A percentile compares a stretch with the other conserved stretches of the same genome.
Evolutionary conservation across 2,329 filamentous ascomycete genomes (phyloP).

Genomic region (Didymella exigua): DNA sequence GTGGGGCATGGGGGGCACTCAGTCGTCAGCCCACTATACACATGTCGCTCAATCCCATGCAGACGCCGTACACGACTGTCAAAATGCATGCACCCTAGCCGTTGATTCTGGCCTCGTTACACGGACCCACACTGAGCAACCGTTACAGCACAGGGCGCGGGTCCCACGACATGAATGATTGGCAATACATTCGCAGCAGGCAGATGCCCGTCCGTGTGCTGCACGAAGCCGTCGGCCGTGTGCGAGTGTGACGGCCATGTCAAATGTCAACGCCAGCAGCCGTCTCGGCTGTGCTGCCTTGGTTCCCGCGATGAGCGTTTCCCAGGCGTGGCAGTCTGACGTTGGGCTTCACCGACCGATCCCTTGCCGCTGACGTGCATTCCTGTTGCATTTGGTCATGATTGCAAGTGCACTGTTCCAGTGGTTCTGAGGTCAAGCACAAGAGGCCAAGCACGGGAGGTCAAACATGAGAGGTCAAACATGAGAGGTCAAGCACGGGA

Average conservation of each 20-base stretch:
- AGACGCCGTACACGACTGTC: conserved; percentile 31
- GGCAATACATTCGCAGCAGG: conserved; percentile 28
- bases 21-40: conserved; percentile 29
- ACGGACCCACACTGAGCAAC: conserved; percentile 37
- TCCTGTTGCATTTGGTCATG: conserved; percentile 6
- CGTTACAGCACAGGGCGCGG: conserved; percentile 42
- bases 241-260: conserved; percentile 38
- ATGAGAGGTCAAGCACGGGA: too few species aligned
- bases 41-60: conserved; percentile 26
- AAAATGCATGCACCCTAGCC: conserved; percentile 39
- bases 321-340: conserved; percentile 21
- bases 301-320: conserved; percentile 37
- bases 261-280: conserved; percentile 42
- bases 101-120: conserved; percentile 24
- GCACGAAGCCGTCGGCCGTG: conserved; percentile 21
- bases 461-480: too few species aligned
- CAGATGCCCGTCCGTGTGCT: conserved; percentile 24
- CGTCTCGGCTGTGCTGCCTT: conserved; percentile 36
- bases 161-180: conserved; percentile 37
- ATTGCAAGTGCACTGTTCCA: not conserved
- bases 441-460: too few species aligned
- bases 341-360: conserved; percentile 6
- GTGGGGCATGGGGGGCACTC: conserved; percentile 14
- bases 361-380: conserved; percentile 11
- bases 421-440: too few species aligned